phyloP scores from a whole-genome alignment of 2,329 filamentous ascomycete genomes.

The Ophidiomyces ophidiicola region DNA sequence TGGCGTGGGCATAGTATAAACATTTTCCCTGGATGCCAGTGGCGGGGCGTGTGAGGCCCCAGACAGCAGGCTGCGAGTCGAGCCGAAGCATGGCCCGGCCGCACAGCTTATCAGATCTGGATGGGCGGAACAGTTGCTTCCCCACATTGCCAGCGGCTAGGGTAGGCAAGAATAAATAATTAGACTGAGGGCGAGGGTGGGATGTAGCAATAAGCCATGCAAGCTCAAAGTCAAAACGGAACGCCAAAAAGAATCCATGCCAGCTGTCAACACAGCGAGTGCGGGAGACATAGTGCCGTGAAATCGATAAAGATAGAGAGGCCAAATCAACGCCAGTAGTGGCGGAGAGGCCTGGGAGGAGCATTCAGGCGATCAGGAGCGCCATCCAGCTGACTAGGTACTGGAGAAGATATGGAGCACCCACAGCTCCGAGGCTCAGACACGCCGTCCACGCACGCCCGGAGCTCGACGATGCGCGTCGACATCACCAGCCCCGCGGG shows the following conservation, averaged over 20 bases:
- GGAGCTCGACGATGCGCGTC: too few relatives aligned
- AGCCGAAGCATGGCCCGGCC: neutral
- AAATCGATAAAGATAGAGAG: too few relatives aligned
- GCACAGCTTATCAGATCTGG: conserved; percentile 9
- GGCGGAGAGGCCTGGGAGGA: too few relatives aligned
- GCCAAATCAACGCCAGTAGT: too few relatives aligned
- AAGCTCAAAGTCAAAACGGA: conserved; percentile 9
- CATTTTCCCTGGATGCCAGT: conserved; percentile 3
- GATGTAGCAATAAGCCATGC: conserved; percentile 6
- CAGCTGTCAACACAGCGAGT: neutral
- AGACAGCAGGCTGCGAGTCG: neutral
- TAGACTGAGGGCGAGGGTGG: too few relatives aligned
- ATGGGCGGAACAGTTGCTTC: conserved; percentile 8
- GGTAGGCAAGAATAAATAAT: conserved; percentile 6
- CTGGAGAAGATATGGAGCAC: too few relatives aligned
- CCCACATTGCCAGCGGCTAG: conserved; percentile 11
- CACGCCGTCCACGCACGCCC: too few relatives aligned
- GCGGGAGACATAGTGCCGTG: too few relatives aligned
- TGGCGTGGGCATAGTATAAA: conserved; percentile 2
- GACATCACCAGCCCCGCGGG: too few relatives aligned
- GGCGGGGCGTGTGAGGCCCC: conserved; percentile 3
- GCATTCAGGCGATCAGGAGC: too few relatives aligned
- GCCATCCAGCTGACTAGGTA: too few relatives aligned
- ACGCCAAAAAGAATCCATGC: conserved; percentile 1
- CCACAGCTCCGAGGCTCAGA: conserved; percentile 9